Conservation (phyloP, 2,329 filamentous ascomycete genomes). For the Penicillium sp. region DNA sequence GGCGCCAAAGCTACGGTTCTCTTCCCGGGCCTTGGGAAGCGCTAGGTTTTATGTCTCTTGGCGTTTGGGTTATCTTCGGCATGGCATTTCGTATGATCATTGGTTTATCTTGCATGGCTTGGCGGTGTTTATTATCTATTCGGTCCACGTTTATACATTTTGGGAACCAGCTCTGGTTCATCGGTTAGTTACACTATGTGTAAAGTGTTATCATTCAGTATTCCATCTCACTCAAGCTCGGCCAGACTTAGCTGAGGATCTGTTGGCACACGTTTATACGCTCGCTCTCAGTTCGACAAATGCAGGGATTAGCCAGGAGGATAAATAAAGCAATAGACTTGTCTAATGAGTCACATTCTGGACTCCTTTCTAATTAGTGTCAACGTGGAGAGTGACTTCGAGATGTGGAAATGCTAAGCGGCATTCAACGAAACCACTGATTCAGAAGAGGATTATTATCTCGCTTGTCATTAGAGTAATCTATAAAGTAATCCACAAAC, state of each 20-base stretch:
- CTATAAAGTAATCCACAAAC: background rate
- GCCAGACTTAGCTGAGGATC: background rate
- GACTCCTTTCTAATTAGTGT: background rate
- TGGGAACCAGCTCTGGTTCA: background rate
- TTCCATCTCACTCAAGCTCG: background rate
- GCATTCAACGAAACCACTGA: background rate
- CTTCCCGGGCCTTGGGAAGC: background rate
- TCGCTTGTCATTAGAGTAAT: background rate
- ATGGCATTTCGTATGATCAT: constrained; percentile 3
- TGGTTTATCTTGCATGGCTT: constrained; percentile 15
- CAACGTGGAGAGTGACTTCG: background rate
- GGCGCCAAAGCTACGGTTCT: background rate
- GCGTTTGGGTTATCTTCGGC: constrained; percentile 4
- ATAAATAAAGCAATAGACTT: background rate
- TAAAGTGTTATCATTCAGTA: background rate
- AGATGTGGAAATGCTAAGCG: background rate
- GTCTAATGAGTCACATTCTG: background rate
- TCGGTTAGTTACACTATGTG: background rate
- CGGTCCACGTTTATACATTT: constrained; percentile 1
- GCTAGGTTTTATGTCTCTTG: background rate
- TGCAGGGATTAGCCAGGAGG: background rate
- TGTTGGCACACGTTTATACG: background rate
- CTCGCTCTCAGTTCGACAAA: constrained; percentile 1
- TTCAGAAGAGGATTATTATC: background rate
- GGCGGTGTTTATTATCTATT: constrained; percentile 11